Evolutionary conservation across 2,329 filamentous ascomycete species (phyloP).

Genomic region (Trichoderma atrobrunneum): DNA sequence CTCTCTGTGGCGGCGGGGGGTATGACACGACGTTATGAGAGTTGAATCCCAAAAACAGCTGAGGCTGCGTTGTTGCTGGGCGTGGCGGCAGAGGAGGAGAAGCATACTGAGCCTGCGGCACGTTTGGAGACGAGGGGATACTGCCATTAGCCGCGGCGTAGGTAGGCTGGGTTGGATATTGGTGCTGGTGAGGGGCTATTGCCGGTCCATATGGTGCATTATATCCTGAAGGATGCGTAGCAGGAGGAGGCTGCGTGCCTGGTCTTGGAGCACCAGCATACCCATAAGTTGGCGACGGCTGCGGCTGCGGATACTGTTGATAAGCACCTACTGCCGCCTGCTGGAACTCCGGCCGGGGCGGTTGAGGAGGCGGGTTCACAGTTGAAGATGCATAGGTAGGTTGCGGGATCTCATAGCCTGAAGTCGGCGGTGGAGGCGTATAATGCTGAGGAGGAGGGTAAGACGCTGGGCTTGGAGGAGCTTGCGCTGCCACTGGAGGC

Average conservation of each 20-base stretch:
- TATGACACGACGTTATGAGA: slow-evolving; percentile 27
- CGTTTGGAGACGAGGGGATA: neutral
- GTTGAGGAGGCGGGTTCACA: slow-evolving; percentile 14
- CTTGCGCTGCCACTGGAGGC: neutral
- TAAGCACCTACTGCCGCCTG: slow-evolving; percentile 3
- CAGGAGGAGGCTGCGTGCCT: slow-evolving; percentile 14
- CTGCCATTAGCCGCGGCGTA: slow-evolving; percentile 3
- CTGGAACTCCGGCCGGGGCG: slow-evolving; percentile 17
- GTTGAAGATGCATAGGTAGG: slow-evolving; percentile 20
- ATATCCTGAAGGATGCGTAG: slow-evolving; percentile 12
- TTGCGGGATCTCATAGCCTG: slow-evolving; percentile 12
- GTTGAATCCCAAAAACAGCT: slow-evolving; percentile 25
- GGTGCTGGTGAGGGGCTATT: slow-evolving; percentile 13
- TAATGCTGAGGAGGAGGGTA: slow-evolving; percentile 2
- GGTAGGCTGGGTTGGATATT: slow-evolving; percentile 19
- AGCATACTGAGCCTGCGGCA: slow-evolving; percentile 3
- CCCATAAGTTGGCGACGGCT: slow-evolving; percentile 14
- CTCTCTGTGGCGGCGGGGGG: slow-evolving; percentile 34
- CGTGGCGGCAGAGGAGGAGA: slow-evolving; percentile 31
- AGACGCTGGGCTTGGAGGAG: neutral
- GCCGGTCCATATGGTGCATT: slow-evolving; percentile 7
- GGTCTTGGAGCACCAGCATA: slow-evolving; percentile 6
- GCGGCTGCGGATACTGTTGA: slow-evolving; percentile 6
- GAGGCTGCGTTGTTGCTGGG: slow-evolving; percentile 24
- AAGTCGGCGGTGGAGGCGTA: slow-evolving; percentile 7